Percentiles rank a stretch among this genome's conserved stretches.
phyloP scores from a whole-genome alignment of 2,329 filamentous ascomycete genomes.

The Coniochaeta sp. region DNA sequence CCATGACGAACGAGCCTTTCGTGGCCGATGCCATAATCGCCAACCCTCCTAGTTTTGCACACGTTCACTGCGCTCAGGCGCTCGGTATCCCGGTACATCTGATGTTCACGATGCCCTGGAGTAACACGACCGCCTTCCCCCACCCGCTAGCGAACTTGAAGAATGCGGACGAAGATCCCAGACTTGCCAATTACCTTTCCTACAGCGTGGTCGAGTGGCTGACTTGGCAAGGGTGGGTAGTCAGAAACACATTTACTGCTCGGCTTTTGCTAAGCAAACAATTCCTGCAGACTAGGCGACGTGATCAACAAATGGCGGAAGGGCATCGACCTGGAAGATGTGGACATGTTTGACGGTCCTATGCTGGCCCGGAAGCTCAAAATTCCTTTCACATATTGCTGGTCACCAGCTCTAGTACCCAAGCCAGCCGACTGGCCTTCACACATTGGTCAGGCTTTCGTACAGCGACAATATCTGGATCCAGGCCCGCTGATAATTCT shows the following conservation, averaged over 20 bases:
- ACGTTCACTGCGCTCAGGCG: constrained; percentile 69
- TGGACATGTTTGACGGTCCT: constrained; percentile 77
- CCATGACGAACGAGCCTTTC: constrained; percentile 49
- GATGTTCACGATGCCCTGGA: constrained; percentile 97
- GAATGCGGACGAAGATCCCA: constrained; percentile 64
- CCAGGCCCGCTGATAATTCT: too few relatives aligned
- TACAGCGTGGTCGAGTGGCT: constrained; percentile 85
- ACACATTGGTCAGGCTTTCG: too few relatives aligned
- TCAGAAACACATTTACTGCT: too few relatives aligned
- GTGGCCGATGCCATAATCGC: constrained; percentile 77
- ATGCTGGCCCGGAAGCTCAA: constrained; percentile 67
- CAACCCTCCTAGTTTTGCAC: constrained; percentile 70
- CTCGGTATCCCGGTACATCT: constrained; percentile 69
- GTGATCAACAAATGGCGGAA: constrained; percentile 82
- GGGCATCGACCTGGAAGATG: constrained; percentile 64
- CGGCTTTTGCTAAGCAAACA: too few relatives aligned
- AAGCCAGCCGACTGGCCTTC: constrained; percentile 61
- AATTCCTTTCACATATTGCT: constrained; percentile 86
- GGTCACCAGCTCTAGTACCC: constrained; percentile 64
- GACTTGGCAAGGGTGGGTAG: constrained; percentile 94
- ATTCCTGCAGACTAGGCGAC: constrained; percentile 77
- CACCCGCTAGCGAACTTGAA: constrained; percentile 81
- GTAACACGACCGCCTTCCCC: constrained; percentile 74
- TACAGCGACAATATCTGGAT: too few relatives aligned
- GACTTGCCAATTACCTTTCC: constrained; percentile 71